Conservation (phyloP, 257 asterid species). For the Solanum bulbocastanum region DNA sequence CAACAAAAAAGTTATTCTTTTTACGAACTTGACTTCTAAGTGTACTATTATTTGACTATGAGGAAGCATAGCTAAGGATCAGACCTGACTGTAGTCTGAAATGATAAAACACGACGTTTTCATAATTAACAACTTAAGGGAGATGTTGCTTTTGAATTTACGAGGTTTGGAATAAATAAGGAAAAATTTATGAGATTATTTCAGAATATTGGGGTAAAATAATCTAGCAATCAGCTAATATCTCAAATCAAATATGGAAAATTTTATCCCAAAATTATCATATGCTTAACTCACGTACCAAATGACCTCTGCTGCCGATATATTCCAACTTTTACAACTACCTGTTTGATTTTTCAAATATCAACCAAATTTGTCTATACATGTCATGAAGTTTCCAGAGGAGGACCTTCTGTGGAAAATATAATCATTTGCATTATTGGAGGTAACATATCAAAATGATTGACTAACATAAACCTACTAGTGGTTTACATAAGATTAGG, state of each 20-base stretch:
- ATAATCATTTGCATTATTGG: not conserved
- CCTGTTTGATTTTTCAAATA: not conserved
- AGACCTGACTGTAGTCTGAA: not conserved
- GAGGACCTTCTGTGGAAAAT: not conserved
- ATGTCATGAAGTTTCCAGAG: not conserved
- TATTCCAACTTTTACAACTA: not conserved
- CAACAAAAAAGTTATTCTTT: not conserved
- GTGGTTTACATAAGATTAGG: not conserved
- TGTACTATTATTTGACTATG: not conserved
- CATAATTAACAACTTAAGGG: not conserved
- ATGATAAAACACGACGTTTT: not conserved
- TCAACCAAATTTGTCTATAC: not conserved
- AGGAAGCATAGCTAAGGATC: not conserved
- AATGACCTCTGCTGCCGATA: not conserved
- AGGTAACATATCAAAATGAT: not conserved
- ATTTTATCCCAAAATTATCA: not conserved
- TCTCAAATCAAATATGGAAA: not conserved
- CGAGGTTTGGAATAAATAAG: too few relatives aligned
- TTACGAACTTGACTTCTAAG: not conserved
- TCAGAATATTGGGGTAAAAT: too few relatives aligned
- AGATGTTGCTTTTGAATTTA: not conserved
- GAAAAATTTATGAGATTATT: too few relatives aligned
- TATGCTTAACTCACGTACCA: not conserved
- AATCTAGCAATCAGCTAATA: not conserved
- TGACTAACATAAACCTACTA: not conserved